Base-by-base conservation (phyloP, 345 rosid genomes). In the Populus davidiana region DNA sequence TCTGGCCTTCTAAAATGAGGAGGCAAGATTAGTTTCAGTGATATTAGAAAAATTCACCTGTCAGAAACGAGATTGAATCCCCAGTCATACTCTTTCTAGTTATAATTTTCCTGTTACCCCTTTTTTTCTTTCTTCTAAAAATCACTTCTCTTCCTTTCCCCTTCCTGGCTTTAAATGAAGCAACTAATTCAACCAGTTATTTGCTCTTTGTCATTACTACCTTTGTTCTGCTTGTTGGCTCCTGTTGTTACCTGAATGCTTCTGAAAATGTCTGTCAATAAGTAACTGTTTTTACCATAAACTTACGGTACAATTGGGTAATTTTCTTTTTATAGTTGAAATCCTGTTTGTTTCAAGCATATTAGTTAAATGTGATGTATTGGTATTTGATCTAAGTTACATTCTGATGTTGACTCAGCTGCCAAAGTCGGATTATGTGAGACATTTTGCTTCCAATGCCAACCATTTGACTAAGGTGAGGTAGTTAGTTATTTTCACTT, bases 401-500 rank as follows among this genome's bases (percentile, higher is more conserved):
- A 21, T 31, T 31, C 3, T 69, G 65, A 1, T 54, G 65, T 69
- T 67, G 36, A 23, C 77, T 81, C 88, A 90, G 91, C 74, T 87
- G 61, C 75, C 69, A 31, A 81, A 71, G 44, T 78, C 78, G 73
- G 77, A 72, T 76, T 70, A 52, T 65, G 50, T 75, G 72, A 81
- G 83, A 73, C 84, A 29, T 69, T 21, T 68, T 80, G 56, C 29
- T 68, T 25, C 77, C 50, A 81, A 68, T 83, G 78, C 83, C 52
- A 78, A 47, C 65, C 84, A 67, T 75, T 44, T 49, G 74, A 56
- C 75, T 74, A 69, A 81, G 86, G 90, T 86, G 78, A 73, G 74
- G 67, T 39, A 17, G 18, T n/a, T 62, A 17, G 69, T 77, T 77
- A 33, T 73, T 33, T 14, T 17, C 36, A 21, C 18, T 9, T 59